Evolutionary conservation across 2,329 filamentous ascomycete genomes (phyloP), one percentile per base, ranked within the genome.

Genomic region (Colletotrichum salicis): DNA sequence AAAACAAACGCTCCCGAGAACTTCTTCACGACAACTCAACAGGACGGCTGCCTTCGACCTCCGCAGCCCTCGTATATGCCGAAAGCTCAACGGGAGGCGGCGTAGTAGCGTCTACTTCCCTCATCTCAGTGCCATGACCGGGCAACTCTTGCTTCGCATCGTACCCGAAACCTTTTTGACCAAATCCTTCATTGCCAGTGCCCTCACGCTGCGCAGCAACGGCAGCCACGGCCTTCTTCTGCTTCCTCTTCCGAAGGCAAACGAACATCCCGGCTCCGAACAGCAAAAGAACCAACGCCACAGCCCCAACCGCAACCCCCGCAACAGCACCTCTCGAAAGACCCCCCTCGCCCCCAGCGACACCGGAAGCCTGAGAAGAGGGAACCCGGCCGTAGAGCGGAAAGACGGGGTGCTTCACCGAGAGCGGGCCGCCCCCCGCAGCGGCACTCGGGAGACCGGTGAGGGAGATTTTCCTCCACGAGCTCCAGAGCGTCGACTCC

Each of bases 131-230:
- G 0, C 35, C 4, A 13, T 64, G 60, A 4, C 60, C 66, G 15
- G 66, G 52, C 1, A 69, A 59, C 10, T 69, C 66, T 24, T 69
- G 66, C 22, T 69, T 69, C 2, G 52, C 33, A 31, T 64, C 66
- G 19, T 64, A 68, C 15, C 58, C 66, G 1, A 19, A 15, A 11
- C 52, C 54, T 37, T 58, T 65, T 19, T 57, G 33, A 22, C 55
- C 24, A 24, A 35, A 22, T 10, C 11, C 45, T 31, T 31, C 19
- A 12, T 45, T 31, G 1, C 5, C 15, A 24, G 1, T 6, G 5
- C 15, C 12, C 19, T 55, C 48, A 6, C 4, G 12, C 22, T 61
- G 57, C 3, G 64, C 41, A 15, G 33, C 48, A 2, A 15, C 8
- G 6, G n/a, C 64, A 8, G 22, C 57, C n/a, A 13, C 64, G 12